Base-by-base conservation (phyloP, 164 flowering plant species). In the Akebia trifoliata region DNA sequence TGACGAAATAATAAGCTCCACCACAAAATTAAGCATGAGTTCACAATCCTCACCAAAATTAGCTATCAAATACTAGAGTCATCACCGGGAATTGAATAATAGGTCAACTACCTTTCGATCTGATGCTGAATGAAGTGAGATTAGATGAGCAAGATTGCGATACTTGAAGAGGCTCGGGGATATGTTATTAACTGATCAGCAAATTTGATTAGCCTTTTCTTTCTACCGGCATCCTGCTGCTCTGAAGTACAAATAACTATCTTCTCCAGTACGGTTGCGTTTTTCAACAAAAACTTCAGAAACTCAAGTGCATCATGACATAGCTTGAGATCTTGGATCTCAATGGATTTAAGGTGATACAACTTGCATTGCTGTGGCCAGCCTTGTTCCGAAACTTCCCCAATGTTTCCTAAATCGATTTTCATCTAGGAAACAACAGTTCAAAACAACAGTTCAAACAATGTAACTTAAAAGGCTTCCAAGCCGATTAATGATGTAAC, bases 331-430 rank as follows among this genome's bases (percentile, higher is more conserved):
- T 28, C 37, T 36, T 34, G 40, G 10, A 59, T 48, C 45, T 36
- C 45, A n/a, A 59, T 36, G n/a, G 26, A 37, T 46, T 48, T 59
- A 18, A 59, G 62, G 26, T 48, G 54, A 37, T 49, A 8, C 36
- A 40, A 28, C 54, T 48, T 34, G 25, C 35, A 17, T 7, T 24
- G 34, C 54, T 26, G 4, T 37, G 54, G 35, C n/a, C 25, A 58
- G 34, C 40, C 39, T 45, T 4, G 2, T 22, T 36, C 54, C 54
- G 31, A n/a, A n/a, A 8, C 4, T 1, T 59, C 50, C 4, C 20
- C 42, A 18, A 46, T 7, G 11, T 31, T 5, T 48, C 5, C 8
- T 4, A 10, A 37, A 4, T n/a, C 2, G 31, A 24, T 0, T 26
- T 34, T 7, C 18, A 26, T 15, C 37, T 50, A 32, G 10, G 9